phyloP scores from a whole-genome alignment of 2,329 filamentous ascomycete genomes.

The Trichophyton rubrum region DNA sequence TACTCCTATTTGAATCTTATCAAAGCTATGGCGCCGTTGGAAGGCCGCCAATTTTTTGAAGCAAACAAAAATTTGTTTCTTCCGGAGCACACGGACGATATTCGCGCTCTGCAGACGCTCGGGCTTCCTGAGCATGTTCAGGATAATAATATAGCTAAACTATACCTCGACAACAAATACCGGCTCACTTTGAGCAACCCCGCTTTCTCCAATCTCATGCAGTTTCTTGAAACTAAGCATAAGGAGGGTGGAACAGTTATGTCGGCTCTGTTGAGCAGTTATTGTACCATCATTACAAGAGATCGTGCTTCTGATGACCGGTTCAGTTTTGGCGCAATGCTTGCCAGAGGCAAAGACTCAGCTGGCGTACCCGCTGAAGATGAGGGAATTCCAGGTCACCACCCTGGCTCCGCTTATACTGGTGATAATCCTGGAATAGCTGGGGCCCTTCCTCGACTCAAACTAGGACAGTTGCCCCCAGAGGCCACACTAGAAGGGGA shows the following conservation, averaged over 20 bases:
- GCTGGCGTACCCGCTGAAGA: slow-evolving; percentile 52
- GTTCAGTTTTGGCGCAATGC: slow-evolving; percentile 47
- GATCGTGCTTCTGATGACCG: slow-evolving; percentile 47
- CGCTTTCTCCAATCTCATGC: slow-evolving; percentile 68
- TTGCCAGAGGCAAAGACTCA: slow-evolving; percentile 42
- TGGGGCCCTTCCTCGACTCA: slow-evolving; percentile 49
- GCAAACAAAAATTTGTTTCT: slow-evolving; percentile 59
- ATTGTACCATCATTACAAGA: slow-evolving; percentile 47
- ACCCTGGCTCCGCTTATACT: slow-evolving; percentile 50
- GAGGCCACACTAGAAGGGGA: slow-evolving; percentile 73
- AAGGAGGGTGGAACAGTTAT: slow-evolving; percentile 70
- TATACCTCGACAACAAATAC: slow-evolving; percentile 81
- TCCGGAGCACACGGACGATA: slow-evolving; percentile 64
- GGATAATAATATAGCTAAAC: slow-evolving; percentile 62
- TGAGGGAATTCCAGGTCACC: slow-evolving; percentile 56
- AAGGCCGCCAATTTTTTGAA: slow-evolving; percentile 62
- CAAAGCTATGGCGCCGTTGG: slow-evolving; percentile 55
- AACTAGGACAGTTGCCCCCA: slow-evolving; percentile 70
- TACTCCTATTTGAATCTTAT: slow-evolving; percentile 81
- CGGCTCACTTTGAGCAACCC: slow-evolving; percentile 78
- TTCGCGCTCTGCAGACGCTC: slow-evolving; percentile 62
- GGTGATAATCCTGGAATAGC: slow-evolving; percentile 45
- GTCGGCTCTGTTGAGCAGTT: slow-evolving; percentile 55
- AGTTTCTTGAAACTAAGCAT: slow-evolving; percentile 77
- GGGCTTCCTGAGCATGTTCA: slow-evolving; percentile 64